These are phyloP conservation scores for Globisporangium radiosum DNA, from an alignment of 352 stramenopile genomes.

Conservation along the genomic window DNA sequence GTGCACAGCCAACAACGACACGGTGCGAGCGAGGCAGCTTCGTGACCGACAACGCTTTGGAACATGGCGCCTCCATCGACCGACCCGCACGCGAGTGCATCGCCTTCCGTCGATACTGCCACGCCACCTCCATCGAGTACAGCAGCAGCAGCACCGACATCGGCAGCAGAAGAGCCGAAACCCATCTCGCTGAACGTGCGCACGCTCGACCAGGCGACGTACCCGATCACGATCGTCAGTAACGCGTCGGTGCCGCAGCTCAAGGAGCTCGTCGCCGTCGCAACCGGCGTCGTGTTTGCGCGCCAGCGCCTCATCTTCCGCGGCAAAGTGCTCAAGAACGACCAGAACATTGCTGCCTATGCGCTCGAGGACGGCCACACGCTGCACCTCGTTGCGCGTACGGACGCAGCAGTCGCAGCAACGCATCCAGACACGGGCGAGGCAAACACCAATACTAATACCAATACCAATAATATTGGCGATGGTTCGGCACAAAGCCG, in stretches of 20 bases:
- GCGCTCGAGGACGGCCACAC: conserved; percentile 78
- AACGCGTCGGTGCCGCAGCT: conserved; percentile 69
- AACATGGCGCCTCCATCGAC: not conserved
- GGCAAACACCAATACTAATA: not conserved
- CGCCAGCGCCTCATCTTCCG: conserved; percentile 83
- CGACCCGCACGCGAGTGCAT: not conserved
- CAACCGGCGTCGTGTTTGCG: conserved; percentile 66
- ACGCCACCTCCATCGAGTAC: not conserved
- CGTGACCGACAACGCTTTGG: no score
- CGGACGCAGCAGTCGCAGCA: conserved; percentile 15
- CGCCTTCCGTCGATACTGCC: not conserved
- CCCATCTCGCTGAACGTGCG: conserved; percentile 72
- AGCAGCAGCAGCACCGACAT: not conserved
- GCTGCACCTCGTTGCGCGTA: conserved; percentile 69
- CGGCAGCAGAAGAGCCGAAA: conserved; percentile 1
- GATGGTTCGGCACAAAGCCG: not conserved
- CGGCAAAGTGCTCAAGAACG: conserved; percentile 84
- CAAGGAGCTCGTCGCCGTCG: conserved; percentile 56
- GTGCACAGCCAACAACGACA: not conserved
- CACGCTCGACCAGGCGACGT: conserved; percentile 79
- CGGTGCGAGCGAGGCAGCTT: no score
- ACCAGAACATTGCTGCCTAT: conserved; percentile 67
- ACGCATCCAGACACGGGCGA: not conserved
- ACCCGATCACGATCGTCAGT: conserved; percentile 54
- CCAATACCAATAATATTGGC: not conserved